Conservation (phyloP, 2,329 filamentous ascomycete genomes). For the Pseudogymnoascus sp. region DNA sequence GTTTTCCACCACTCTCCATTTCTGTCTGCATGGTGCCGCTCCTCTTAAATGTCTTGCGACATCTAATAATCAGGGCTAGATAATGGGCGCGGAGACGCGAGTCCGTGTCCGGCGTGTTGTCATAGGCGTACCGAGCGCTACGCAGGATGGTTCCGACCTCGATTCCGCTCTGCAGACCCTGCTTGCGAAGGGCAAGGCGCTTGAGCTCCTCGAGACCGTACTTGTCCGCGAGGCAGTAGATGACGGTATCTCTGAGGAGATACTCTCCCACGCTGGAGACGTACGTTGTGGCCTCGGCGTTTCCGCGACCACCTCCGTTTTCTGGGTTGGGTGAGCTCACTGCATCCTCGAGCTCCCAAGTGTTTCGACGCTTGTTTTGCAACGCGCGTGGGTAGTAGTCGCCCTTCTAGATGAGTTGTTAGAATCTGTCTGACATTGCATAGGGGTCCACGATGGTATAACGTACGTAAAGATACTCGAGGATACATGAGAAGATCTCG, state of each 20-base stretch:
- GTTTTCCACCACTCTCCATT: constrained; percentile 88
- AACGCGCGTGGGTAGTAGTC: constrained; percentile 89
- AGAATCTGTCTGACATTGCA: not conserved
- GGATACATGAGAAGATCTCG: constrained; percentile 84
- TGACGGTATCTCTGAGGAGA: constrained; percentile 82
- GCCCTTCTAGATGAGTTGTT: constrained; percentile 49
- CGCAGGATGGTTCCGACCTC: constrained; percentile 86
- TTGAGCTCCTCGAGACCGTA: constrained; percentile 92
- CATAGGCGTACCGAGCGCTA: constrained; percentile 90
- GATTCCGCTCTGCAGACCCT: constrained; percentile 86
- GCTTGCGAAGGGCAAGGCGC: constrained; percentile 83
- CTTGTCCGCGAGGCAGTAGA: constrained; percentile 87
- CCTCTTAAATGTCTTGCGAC: constrained; percentile 94
- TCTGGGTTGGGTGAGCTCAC: constrained; percentile 47
- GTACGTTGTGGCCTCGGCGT: constrained; percentile 69
- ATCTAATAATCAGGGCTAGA: constrained; percentile 93
- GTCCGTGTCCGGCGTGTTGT: constrained; percentile 88
- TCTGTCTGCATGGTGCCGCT: constrained; percentile 98
- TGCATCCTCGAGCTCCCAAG: constrained; percentile 80
- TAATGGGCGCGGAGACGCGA: constrained; percentile 92
- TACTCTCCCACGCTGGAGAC: constrained; percentile 65
- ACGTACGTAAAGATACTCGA: constrained; percentile 77
- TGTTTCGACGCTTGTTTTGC: constrained; percentile 76
- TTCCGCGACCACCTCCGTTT: constrained; percentile 42
- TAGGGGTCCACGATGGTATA: not conserved